Percentiles rank a stretch among this genome's conserved stretches.
Evolutionary conservation across 192 early-diverging fungal genomes (phyloP).

Genomic region (Linnemannia schmuckeri): DNA sequence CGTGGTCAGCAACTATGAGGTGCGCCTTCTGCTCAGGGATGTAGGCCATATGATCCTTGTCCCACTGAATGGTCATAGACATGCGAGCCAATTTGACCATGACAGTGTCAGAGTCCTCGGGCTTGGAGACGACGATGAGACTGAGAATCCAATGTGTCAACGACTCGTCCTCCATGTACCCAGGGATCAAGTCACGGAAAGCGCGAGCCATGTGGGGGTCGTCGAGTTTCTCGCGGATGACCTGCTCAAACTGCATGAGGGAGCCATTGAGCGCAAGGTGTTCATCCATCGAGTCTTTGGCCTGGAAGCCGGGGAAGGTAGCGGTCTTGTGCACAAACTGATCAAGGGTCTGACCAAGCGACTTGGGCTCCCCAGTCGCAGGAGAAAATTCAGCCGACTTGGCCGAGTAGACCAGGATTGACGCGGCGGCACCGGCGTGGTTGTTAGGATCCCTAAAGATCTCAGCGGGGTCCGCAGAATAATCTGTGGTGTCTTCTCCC

Average conservation of each 20-base stretch:
- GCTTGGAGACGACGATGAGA: not conserved
- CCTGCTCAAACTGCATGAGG: not conserved
- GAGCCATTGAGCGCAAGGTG: not conserved
- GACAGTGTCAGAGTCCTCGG: not conserved
- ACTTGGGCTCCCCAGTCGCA: not conserved
- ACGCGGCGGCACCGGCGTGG: not conserved
- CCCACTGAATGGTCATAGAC: not conserved
- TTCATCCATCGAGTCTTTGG: not conserved
- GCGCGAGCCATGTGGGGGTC: not conserved
- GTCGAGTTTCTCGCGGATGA: not conserved
- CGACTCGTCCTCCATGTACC: not conserved
- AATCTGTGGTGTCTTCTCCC: not conserved
- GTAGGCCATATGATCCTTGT: not conserved
- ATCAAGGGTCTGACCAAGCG: not conserved
- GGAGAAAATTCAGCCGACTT: not conserved
- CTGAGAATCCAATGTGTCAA: not conserved
- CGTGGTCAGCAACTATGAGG: not conserved
- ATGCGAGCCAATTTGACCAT: not conserved
- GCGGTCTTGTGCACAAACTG: not conserved
- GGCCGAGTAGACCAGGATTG: not conserved
- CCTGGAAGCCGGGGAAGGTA: not conserved
- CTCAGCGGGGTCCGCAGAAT: not conserved
- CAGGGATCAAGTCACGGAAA: conserved; percentile 2
- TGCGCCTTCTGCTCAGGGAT: conserved; percentile 2
- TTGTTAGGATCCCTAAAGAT: not conserved